Conservation (phyloP, 805 yeast species). For the Teunomyces kruisii region DNA sequence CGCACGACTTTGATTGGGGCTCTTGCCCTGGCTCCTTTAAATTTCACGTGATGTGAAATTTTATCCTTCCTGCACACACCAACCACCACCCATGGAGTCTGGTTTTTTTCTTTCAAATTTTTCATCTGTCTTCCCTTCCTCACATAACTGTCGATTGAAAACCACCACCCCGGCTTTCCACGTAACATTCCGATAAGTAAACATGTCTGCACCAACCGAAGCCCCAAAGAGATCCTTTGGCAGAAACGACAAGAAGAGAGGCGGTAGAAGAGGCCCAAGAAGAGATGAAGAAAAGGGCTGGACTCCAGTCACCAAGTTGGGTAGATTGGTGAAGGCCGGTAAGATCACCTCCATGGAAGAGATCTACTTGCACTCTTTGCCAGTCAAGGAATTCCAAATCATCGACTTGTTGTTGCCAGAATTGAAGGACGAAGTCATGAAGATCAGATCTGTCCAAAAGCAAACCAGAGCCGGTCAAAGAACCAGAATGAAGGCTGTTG, state of each 20-base stretch:
- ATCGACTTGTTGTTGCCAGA: conserved; percentile 94
- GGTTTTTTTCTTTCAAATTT: conserved; percentile 1
- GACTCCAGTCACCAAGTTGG: conserved; percentile 99
- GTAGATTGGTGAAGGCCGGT: conserved; percentile 99
- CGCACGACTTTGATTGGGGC: too few relatives aligned
- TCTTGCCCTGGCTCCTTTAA: too few relatives aligned
- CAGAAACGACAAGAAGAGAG: conserved; percentile 51
- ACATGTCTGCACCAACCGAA: conserved; percentile 45
- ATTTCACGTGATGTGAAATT: not conserved
- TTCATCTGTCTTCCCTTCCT: conserved; percentile 7
- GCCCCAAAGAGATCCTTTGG: conserved; percentile 53
- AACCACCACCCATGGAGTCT: not conserved
- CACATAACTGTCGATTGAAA: conserved; percentile 54
- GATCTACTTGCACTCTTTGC: conserved; percentile 98
- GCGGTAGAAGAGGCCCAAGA: conserved; percentile 61
- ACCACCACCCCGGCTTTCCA: conserved; percentile 71
- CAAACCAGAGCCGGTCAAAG: conserved; percentile 99
- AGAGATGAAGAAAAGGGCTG: conserved; percentile 96
- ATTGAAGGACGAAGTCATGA: conserved; percentile 98
- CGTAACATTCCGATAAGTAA: conserved; percentile 59
- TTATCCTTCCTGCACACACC: not conserved
- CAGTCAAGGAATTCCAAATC: conserved; percentile 99
- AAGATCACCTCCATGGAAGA: conserved; percentile 95
- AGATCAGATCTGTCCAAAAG: conserved; percentile 99
- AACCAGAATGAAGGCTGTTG: conserved; percentile 99